phyloP scores from a whole-genome alignment of 192 early-diverging fungal genomes.

The Backusella westeae region DNA sequence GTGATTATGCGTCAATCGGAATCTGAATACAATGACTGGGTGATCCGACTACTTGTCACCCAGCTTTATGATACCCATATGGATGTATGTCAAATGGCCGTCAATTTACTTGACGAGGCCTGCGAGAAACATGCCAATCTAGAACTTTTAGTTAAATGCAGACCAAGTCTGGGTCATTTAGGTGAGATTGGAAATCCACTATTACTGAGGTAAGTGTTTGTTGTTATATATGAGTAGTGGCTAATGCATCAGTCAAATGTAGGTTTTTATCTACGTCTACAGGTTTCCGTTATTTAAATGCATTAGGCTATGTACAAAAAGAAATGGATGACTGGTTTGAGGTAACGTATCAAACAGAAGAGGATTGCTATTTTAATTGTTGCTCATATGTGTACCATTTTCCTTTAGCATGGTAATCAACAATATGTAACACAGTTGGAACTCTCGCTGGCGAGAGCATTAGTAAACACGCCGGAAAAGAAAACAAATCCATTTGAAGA shows the following conservation, averaged over 20 bases:
- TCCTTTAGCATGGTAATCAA: conserved; percentile 41
- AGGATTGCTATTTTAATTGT: no score
- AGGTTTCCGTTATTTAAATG: conserved; percentile 70
- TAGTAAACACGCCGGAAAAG: conserved; percentile 34
- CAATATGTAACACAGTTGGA: conserved; percentile 69
- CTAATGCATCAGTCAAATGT: conserved; percentile 6
- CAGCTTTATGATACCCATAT: conserved; percentile 76
- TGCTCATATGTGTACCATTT: no score
- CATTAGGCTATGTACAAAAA: conserved; percentile 67
- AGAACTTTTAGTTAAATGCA: conserved; percentile 65
- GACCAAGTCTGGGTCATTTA: conserved; percentile 74
- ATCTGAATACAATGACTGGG: conserved; percentile 70
- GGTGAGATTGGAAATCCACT: conserved; percentile 68
- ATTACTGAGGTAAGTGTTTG: conserved; percentile 46
- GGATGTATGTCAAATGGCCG: conserved; percentile 71
- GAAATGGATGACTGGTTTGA: conserved; percentile 84
- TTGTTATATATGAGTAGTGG: neutral
- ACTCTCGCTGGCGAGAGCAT: conserved; percentile 54
- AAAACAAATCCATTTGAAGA: conserved; percentile 38
- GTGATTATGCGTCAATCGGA: conserved; percentile 54
- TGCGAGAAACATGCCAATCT: conserved; percentile 64
- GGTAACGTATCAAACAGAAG: conserved; percentile 38
- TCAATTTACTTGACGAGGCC: conserved; percentile 63
- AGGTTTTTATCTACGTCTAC: conserved; percentile 66
- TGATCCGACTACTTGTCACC: conserved; percentile 63